Conservation (phyloP, 495 filamentous ascomycete species). For the Aspergillus coremiiformis region DNA sequence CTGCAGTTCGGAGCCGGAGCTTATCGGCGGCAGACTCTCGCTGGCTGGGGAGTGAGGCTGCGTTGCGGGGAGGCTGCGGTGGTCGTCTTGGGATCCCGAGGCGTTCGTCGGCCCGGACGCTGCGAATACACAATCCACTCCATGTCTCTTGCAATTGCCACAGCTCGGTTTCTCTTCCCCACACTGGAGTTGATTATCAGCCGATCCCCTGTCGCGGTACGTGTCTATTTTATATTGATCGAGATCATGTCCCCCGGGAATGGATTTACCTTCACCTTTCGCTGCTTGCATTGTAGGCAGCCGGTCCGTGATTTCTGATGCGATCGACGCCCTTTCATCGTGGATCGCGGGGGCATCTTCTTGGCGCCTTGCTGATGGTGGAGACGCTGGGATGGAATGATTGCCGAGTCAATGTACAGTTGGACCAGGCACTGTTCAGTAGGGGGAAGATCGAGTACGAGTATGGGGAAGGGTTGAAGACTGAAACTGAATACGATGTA, state of each 20-base stretch:
- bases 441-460: no score
- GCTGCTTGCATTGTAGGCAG: slow-evolving; percentile 10
- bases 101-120: background rate
- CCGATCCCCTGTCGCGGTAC: background rate
- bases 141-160: slow-evolving; percentile 7
- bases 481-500: no score
- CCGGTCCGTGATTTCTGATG: slow-evolving; percentile 11
- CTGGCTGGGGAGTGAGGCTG: background rate
- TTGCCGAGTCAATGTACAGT: no score
- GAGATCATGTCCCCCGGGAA: no score
- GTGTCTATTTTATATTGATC: no score
- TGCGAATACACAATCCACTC: slow-evolving; percentile 10
- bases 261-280: slow-evolving; percentile 10
- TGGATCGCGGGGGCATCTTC: no score
- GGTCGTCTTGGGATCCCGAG: background rate
- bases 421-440: no score
- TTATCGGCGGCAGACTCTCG: background rate
- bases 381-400: no score
- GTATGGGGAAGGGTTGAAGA: no score
- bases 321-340: slow-evolving; percentile 3
- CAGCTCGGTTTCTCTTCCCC: slow-evolving; percentile 6
- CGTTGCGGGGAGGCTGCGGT: background rate
- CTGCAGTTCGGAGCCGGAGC: background rate
- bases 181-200: slow-evolving; percentile 1
- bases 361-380: no score